Base-by-base conservation (phyloP, 176 grass and related monocot genomes). In the Neostapfia colusana region DNA sequence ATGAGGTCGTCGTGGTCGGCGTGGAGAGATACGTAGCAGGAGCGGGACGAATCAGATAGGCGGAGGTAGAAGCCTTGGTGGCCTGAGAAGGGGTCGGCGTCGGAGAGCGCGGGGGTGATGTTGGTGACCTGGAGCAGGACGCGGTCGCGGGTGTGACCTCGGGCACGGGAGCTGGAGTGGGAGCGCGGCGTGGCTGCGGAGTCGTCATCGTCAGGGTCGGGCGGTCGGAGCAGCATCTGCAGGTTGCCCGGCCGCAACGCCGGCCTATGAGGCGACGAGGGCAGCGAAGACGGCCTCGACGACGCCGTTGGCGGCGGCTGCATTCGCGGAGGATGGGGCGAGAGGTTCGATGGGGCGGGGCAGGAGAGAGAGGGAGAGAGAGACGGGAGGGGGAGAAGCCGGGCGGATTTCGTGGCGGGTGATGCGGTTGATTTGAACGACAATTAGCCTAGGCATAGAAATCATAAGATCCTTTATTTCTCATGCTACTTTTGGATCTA, bases 1-100 rank as follows among this genome's bases (percentile, higher is more conserved):
- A 93, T 93, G 70, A 97, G 86, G 42, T 97, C 81, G 45, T 91
- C 89, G 63, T 91, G 86, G 31, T 93, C 91, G 17, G 90, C 50
- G 31, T 85, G 81, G 46, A 93, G 88, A 50, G 94, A 97, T 79
- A 97, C 91, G 70, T 91, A 93, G 74, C 90, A 89, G 51, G 90
- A 97, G 84, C 88, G 75, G 18, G 86, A 49, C 16, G 91, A 84
- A 39, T 97, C 90, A 20, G 94, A 97, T 67, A 97, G 82, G 38
- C 84, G 91, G 85, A 98, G 87, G 83, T 88, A 94, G 89, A 98
- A 94, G 61, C 95, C 91, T 65, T 87, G 86, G 59, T 86, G 84
- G 63, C 87, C 89, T 0, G 87, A 88, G 84, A 89, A 90, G 28
- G 88, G 87, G 86, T 98, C 82, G 57, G 86, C 77, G 37, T 80